Conservation (phyloP, 2,329 filamentous ascomycete species). For the Aspergillus sp. region DNA sequence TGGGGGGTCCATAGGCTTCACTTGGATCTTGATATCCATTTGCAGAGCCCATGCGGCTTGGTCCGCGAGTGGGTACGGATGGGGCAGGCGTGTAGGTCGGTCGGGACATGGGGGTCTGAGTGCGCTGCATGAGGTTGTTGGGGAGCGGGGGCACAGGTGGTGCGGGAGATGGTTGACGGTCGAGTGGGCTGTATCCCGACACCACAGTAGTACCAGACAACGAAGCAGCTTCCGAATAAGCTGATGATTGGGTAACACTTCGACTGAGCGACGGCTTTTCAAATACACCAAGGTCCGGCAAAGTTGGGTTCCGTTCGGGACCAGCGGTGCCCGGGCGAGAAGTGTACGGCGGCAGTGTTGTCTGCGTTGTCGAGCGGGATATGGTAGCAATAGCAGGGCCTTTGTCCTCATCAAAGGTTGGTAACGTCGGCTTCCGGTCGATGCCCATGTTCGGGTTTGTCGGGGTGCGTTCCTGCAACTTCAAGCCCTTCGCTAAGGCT, state of each 20-base stretch:
- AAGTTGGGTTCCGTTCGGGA: slow-evolving; percentile 30
- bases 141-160: slow-evolving; percentile 33
- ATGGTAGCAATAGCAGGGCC: slow-evolving; percentile 24
- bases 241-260: slow-evolving; percentile 44
- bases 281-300: slow-evolving; percentile 38
- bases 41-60: slow-evolving; percentile 11
- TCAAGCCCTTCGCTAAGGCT: slow-evolving; percentile 74
- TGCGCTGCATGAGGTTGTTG: slow-evolving; percentile 16
- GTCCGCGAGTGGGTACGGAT: slow-evolving; percentile 22
- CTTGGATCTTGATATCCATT: slow-evolving; percentile 3
- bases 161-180: slow-evolving; percentile 25
- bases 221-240: slow-evolving; percentile 55
- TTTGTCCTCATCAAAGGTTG: slow-evolving; percentile 52
- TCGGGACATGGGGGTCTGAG: slow-evolving; percentile 13
- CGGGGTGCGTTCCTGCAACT: slow-evolving; percentile 53
- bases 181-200: slow-evolving; percentile 36
- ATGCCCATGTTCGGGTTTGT: slow-evolving; percentile 32
- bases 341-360: slow-evolving; percentile 62
- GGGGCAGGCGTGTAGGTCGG: slow-evolving; percentile 8
- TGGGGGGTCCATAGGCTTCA: slow-evolving; percentile 7
- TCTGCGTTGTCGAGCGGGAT: slow-evolving; percentile 51
- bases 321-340: slow-evolving; percentile 58
- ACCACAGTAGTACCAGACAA: slow-evolving; percentile 31
- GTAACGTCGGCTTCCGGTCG: slow-evolving; percentile 56
- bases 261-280: slow-evolving; percentile 41